Percentiles rank a stretch among this genome's conserved stretches.
phyloP scores from a whole-genome alignment of 2,329 filamentous ascomycete species.

The Tolypocladium album region DNA sequence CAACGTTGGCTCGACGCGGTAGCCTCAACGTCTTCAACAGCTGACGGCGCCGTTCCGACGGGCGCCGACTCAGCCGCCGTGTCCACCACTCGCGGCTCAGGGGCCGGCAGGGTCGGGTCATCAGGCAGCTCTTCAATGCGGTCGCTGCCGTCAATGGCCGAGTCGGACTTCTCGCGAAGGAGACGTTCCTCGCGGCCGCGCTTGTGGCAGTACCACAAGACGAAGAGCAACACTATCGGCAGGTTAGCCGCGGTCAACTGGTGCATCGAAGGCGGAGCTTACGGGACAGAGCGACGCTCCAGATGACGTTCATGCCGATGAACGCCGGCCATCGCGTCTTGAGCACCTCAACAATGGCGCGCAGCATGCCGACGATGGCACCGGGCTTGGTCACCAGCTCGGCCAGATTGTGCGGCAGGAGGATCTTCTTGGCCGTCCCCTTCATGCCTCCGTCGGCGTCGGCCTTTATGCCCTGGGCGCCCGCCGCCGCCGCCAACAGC shows the following conservation, averaged over 20 bases:
- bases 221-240: conserved; percentile 69
- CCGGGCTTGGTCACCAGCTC: conserved; percentile 78
- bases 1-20: not conserved
- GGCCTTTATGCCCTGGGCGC: conserved; percentile 55
- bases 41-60: not conserved
- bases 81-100: conserved; percentile 7
- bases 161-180: conserved; percentile 39
- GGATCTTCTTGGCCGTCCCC: conserved; percentile 53
- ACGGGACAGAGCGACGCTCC: conserved; percentile 83
- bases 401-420: conserved; percentile 62
- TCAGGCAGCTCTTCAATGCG: conserved; percentile 41
- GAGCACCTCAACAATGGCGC: conserved; percentile 82
- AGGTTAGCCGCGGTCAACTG: conserved; percentile 2
- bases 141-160: conserved; percentile 25
- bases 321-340: conserved; percentile 84
- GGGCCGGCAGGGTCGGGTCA: conserved; percentile 30
- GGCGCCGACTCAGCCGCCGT: not conserved
- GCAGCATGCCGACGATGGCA: conserved; percentile 73
- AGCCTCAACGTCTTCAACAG: not conserved
- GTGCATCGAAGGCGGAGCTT: conserved; percentile 24
- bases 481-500: conserved; percentile 66
- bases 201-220: conserved; percentile 98
- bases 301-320: conserved; percentile 81
- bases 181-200: conserved; percentile 79
- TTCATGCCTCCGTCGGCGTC: conserved; percentile 47